A percentile compares a stretch with the other conserved stretches of the same genome.
phyloP scores from a whole-genome alignment of 345 rosid genomes.

The Luvunga scandens region DNA sequence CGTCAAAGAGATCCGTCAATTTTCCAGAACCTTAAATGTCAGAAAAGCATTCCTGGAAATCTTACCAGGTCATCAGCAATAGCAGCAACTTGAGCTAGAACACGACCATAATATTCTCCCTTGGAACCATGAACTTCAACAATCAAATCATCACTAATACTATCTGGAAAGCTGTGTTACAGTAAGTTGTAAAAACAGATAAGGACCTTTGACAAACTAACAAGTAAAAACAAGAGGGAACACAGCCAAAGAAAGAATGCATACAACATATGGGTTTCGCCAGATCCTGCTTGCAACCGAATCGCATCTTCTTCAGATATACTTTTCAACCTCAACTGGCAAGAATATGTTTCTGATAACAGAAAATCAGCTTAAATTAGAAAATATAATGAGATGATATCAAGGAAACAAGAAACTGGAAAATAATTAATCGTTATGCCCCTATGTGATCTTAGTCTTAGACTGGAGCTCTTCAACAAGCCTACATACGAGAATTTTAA shows the following conservation, averaged over 20 bases:
- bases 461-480: neutral
- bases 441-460: neutral
- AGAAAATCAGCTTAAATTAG: constrained; percentile 16
- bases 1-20: constrained; percentile 6
- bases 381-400: neutral
- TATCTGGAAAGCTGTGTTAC: constrained; percentile 81
- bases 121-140: constrained; percentile 81
- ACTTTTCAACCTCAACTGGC: constrained; percentile 74
- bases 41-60: constrained; percentile 4
- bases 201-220: constrained; percentile 7
- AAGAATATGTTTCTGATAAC: constrained; percentile 71
- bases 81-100: constrained; percentile 76
- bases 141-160: constrained; percentile 82
- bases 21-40: constrained; percentile 6
- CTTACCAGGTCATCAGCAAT: constrained; percentile 75
- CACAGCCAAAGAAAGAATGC: constrained; percentile 24
- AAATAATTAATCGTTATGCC: neutral
- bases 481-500: neutral
- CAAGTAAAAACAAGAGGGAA: constrained; percentile 10
- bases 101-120: constrained; percentile 78
- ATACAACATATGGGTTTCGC: constrained; percentile 84
- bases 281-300: constrained; percentile 82
- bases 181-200: constrained; percentile 10
- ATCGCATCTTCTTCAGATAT: constrained; percentile 75
- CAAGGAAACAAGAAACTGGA: neutral